phyloP scores from a whole-genome alignment of 805 yeast genomes.

The Metschnikowia santaceciliae region DNA sequence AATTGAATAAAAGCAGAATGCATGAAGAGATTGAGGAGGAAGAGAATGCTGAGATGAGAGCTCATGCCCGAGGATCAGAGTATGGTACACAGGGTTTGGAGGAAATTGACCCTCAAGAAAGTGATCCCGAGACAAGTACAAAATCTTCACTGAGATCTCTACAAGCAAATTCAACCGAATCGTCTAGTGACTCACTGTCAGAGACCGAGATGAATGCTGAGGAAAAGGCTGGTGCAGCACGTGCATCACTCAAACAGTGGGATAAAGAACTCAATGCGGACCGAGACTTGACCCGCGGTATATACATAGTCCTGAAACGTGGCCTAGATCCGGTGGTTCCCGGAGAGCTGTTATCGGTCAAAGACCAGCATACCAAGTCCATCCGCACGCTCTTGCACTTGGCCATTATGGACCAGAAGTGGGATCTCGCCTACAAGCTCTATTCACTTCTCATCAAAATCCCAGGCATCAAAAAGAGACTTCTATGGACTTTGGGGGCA shows the following conservation, averaged over 20 bases:
- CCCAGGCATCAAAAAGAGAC: conserved; percentile 48
- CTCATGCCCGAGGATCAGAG: neutral
- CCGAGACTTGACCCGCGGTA: conserved; percentile 6
- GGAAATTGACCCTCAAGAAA: neutral
- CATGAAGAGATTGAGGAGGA: neutral
- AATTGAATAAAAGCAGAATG: neutral
- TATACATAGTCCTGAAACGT: conserved; percentile 3
- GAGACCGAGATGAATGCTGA: neutral
- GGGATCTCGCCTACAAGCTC: conserved; percentile 53
- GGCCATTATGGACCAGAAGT: conserved; percentile 44
- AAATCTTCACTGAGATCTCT: neutral
- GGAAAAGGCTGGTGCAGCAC: conserved; percentile 2
- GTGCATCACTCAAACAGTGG: conserved; percentile 8
- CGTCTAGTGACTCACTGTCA: neutral
- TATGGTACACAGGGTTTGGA: neutral
- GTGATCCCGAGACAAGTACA: neutral
- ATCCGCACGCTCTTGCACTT: conserved; percentile 47
- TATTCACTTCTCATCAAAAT: conserved; percentile 48
- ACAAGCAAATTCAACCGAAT: neutral
- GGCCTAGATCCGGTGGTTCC: conserved; percentile 11
- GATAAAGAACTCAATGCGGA: conserved; percentile 2
- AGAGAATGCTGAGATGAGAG: neutral
- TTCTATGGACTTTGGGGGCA: conserved; percentile 62
- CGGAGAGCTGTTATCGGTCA: neutral
- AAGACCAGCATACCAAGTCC: conserved; percentile 8